Evolutionary conservation across 805 yeast species (phyloP), one percentile per base, ranked within the genome.

Genomic region (Suhomyces canberraensis): DNA sequence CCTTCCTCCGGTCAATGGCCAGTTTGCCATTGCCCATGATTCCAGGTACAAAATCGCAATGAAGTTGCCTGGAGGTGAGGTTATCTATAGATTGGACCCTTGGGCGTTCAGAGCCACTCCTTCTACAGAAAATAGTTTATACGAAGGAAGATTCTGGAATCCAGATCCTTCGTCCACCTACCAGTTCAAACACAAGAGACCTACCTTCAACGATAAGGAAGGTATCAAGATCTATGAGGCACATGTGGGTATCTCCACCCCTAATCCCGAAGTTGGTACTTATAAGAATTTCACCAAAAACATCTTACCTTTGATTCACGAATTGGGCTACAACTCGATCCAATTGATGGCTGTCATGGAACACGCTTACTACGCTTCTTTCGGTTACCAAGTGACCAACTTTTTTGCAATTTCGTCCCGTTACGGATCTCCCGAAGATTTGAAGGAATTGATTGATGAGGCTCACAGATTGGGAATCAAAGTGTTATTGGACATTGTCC

Each of bases 261-360:
- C 95, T 1, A 93, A 91, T 40, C 90, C 93, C 22, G 78, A 77
- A 40, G 66, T 93, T 35, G 96, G 95, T 2, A 63, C 91, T 9
- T 91, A 91, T 61, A 79, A 76, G 46, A 95, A 91, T 58, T 91
- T 91, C 59, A 84, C 96, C 11, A 48, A 66, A 30, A 80, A 85
- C 46, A 72, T 89, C 9, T 73, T 91, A 44, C 98, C 98, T n/a
- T 72, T 82, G 30, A 86, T 91, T 48, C 79, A 79, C 48, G 77
- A 82, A 44, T 71, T 90, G 41, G 97, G 97, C 25, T 91, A 91
- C 61, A 88, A 93, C 60, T 81, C 95, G 4, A 84, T 91, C 50
- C 98, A 91, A 64, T 71, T 91, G 54, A 91, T 91, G 98, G 97
- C 98, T 0, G 76, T 91, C 29, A 91, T 91, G 98, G 98, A 91